These are phyloP conservation scores for Cladosporium sp. DNA, from an alignment of 2,329 filamentous ascomycete species.

Conservation along the genomic window DNA sequence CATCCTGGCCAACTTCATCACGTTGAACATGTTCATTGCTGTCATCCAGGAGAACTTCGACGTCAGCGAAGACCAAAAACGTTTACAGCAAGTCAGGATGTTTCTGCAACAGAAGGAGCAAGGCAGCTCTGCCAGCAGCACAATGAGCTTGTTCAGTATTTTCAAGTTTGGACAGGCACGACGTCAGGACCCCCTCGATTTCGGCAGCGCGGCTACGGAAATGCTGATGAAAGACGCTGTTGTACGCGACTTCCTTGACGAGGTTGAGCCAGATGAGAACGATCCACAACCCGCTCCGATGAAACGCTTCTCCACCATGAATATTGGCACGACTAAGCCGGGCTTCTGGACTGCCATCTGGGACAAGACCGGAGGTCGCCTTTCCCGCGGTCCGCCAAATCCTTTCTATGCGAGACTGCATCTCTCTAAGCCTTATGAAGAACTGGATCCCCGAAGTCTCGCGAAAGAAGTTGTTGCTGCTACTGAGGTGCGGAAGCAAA, in stretches of 20 bases:
- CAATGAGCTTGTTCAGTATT: slow-evolving; percentile 64
- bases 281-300: background rate
- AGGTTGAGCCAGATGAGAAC: slow-evolving; percentile 37
- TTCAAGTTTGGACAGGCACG: slow-evolving; percentile 57
- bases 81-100: slow-evolving; percentile 89
- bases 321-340: slow-evolving; percentile 11
- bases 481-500: slow-evolving; percentile 72
- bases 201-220: slow-evolving; percentile 84
- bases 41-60: slow-evolving; percentile 99
- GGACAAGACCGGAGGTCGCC: slow-evolving; percentile 21
- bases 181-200: slow-evolving; percentile 78
- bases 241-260: slow-evolving; percentile 88
- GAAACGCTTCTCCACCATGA: slow-evolving; percentile 6
- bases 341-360: slow-evolving; percentile 21
- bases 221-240: slow-evolving; percentile 96
- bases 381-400: slow-evolving; percentile 63
- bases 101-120: slow-evolving; percentile 90
- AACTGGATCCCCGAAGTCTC: slow-evolving; percentile 78
- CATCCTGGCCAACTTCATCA: slow-evolving; percentile 87
- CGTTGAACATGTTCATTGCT: slow-evolving; percentile 99
- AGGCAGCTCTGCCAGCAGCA: slow-evolving; percentile 58
- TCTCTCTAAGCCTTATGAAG: slow-evolving; percentile 63
- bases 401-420: slow-evolving; percentile 87
- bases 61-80: slow-evolving; percentile 96
- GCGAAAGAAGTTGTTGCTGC: slow-evolving; percentile 84